phyloP scores from a whole-genome alignment of 202 grass and related monocot genomes.

The Setaria italica region DNA sequence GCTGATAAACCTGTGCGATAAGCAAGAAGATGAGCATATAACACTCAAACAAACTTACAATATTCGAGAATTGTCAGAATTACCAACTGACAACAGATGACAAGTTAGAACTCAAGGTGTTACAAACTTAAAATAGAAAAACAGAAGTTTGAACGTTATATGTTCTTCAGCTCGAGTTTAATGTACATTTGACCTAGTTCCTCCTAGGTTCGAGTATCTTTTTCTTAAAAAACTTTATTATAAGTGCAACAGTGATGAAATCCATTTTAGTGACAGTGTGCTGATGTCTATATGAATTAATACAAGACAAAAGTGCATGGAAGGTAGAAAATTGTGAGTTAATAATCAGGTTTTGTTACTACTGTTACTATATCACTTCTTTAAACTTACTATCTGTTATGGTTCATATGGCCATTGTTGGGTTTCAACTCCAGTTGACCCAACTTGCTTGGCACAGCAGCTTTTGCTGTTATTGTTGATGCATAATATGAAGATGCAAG shows the following conservation, averaged over 20 bases:
- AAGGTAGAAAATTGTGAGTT: not conserved
- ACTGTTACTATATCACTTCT: not conserved
- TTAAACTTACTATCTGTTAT: not conserved
- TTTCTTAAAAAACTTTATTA: not conserved
- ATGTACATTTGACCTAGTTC: not conserved
- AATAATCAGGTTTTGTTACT: not conserved
- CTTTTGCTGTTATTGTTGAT: not conserved
- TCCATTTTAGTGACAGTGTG: conserved; percentile 7
- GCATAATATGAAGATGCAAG: not conserved
- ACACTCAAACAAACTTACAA: conserved; percentile 15
- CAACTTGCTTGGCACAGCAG: not conserved
- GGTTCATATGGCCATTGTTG: not conserved
- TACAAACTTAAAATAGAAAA: not conserved
- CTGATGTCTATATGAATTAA: not conserved
- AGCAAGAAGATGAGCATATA: conserved; percentile 16
- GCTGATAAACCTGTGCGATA: conserved; percentile 85
- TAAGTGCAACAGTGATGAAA: not conserved
- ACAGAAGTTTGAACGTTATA: conserved; percentile 11
- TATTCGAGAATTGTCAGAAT: not conserved
- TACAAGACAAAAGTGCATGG: not conserved
- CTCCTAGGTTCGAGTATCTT: not conserved
- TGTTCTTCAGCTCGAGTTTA: not conserved
- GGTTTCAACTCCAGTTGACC: not conserved
- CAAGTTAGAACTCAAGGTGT: not conserved
- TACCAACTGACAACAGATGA: not conserved